These are phyloP conservation scores for Oropetium thomaeum DNA, from an alignment of 176 grass and related monocot genomes.

Conservation along the genomic window DNA sequence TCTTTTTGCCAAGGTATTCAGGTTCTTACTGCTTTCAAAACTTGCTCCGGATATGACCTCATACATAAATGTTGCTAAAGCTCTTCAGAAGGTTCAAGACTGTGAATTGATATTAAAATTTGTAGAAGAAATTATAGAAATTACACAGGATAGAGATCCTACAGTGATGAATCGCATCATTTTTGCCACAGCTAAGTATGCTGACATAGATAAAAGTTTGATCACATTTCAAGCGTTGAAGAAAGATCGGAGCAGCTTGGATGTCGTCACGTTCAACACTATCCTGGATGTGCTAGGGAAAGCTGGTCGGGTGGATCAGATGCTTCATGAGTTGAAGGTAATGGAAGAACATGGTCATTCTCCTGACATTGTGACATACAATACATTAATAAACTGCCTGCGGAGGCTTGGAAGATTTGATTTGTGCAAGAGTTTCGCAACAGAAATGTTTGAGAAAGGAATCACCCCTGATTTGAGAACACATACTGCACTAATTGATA, in stretches of 20 bases:
- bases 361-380: conserved; percentile 84
- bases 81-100: conserved; percentile 51
- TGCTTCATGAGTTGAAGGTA: conserved; percentile 60
- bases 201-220: conserved; percentile 65
- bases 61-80: conserved; percentile 62
- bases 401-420: conserved; percentile 60
- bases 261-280: conserved; percentile 80
- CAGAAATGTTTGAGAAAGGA: conserved; percentile 65
- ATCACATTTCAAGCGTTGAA: conserved; percentile 74
- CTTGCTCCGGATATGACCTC: conserved; percentile 60
- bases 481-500: conserved; percentile 69
- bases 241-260: conserved; percentile 40
- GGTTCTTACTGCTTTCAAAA: conserved; percentile 64
- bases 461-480: conserved; percentile 73
- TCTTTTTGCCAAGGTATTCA: conserved; percentile 73
- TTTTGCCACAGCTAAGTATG: conserved; percentile 46
- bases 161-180: conserved; percentile 74
- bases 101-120: conserved; percentile 52
- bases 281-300: conserved; percentile 72
- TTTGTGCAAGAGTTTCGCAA: conserved; percentile 56
- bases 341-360: conserved; percentile 62
- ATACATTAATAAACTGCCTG: conserved; percentile 78
- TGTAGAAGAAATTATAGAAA: conserved; percentile 65
- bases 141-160: conserved; percentile 47
- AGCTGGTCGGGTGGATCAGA: conserved; percentile 57